phyloP scores from a whole-genome alignment of 2,329 filamentous ascomycete species.

The Fusarium piperis region DNA sequence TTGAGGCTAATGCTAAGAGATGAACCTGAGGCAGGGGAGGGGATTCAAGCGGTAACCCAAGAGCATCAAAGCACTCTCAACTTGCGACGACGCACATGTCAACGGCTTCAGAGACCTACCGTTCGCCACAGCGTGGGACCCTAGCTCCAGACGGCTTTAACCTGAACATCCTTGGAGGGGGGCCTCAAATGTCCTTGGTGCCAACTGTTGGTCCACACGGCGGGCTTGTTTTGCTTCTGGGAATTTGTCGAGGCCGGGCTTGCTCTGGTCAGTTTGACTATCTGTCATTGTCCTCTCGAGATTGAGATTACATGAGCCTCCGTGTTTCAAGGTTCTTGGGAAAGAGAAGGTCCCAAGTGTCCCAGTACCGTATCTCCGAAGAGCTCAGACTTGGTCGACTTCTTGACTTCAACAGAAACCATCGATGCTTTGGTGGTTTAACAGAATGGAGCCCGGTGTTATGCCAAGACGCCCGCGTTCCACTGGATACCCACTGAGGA shows the following conservation, averaged over 20 bases:
- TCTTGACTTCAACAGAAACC: not conserved
- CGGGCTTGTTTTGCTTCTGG: constrained; percentile 1
- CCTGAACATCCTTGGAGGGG: not conserved
- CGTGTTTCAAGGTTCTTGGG: not conserved
- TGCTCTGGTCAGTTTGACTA: not conserved
- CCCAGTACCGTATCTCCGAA: not conserved
- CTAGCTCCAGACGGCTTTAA: constrained; percentile 10
- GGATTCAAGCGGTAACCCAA: constrained; percentile 25
- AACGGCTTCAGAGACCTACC: constrained; percentile 35
- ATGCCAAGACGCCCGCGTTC: constrained; percentile 5
- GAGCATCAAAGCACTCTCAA: constrained; percentile 10
- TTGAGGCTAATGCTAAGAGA: constrained; percentile 10
- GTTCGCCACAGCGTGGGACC: constrained; percentile 34
- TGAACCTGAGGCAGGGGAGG: constrained; percentile 17
- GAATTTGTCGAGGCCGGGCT: not conserved
- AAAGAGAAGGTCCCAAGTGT: not conserved
- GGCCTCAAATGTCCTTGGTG: not conserved
- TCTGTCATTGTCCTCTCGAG: not conserved
- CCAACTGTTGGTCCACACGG: not conserved
- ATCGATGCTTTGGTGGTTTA: not conserved
- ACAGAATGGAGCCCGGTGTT: not conserved
- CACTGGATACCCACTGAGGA: not conserved
- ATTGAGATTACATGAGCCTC: not conserved
- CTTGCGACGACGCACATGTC: constrained; percentile 20
- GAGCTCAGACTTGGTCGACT: not conserved